Conservation (phyloP, 2,329 filamentous ascomycete species). For the Paracoccidioides lutzii region DNA sequence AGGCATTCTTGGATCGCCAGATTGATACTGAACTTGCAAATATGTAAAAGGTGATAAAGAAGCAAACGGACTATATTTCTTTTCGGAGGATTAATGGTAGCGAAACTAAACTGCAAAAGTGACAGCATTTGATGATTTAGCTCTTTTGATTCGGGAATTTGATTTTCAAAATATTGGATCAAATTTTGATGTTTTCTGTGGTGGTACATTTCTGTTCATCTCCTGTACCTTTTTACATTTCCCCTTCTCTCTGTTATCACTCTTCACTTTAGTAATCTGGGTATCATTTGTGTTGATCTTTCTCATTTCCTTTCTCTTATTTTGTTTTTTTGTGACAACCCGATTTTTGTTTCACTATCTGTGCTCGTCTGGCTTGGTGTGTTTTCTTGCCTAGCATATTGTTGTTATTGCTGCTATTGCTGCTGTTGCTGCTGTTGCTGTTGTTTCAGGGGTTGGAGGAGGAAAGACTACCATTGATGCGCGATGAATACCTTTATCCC, state of each 20-base stretch:
- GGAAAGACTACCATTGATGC: neutral
- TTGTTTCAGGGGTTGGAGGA: too few species aligned
- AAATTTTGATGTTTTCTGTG: neutral
- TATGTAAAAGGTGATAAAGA: slow-evolving; percentile 49
- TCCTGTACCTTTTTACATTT: neutral
- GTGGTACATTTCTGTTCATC: neutral
- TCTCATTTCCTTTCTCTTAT: slow-evolving; percentile 1
- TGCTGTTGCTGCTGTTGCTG: too few species aligned
- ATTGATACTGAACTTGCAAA: slow-evolving; percentile 89
- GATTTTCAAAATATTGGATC: neutral
- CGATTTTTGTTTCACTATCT: neutral
- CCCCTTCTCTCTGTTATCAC: neutral
- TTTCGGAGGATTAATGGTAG: too few species aligned
- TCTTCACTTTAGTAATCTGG: slow-evolving; percentile 3
- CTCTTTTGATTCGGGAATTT: neutral
- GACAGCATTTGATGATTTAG: neutral
- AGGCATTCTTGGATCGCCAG: slow-evolving; percentile 78
- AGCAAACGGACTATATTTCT: neutral
- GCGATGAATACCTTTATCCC: neutral
- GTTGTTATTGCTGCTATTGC: too few species aligned
- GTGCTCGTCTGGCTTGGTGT: too few species aligned
- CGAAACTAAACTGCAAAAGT: too few species aligned
- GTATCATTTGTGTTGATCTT: neutral
- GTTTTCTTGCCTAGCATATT: too few species aligned
- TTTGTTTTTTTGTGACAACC: neutral